Evolutionary conservation across 495 filamentous ascomycete genomes (phyloP), one percentile per base, ranked within the genome.

Genomic region (Daldinia bambusicola): DNA sequence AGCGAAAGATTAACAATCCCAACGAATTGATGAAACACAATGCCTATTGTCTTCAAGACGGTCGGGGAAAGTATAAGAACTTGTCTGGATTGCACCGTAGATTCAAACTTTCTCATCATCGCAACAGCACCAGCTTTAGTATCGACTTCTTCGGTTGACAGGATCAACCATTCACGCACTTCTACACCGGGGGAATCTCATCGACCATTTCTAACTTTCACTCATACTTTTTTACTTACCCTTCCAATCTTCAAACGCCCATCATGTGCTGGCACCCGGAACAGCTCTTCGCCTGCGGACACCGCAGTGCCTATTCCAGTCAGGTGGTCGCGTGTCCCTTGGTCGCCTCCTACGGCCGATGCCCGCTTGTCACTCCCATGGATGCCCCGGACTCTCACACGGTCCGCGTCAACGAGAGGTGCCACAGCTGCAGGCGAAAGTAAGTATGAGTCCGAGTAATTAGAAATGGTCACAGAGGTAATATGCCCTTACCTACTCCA

Each of bases 221-320:
- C 43, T 48, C 43, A 22, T 48, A 48, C 16, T 3, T 26, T 26
- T 37, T 45, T 45, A 48, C 20, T 53, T 52, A 52, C 22, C 48
- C 20, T 30, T 26, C 10, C 14, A 31, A 36, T 6, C 32, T 32
- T 18, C 9, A 40, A 18, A 14, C 26, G 32, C 68, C 59, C 65
- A 66, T 32, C 55, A 72, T 72, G 70, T 72, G 70, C 32, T 67
- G 50, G 34, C 65, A 61, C 9, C 70, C 70, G 1, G 61, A 72
- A 51, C 18, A 52, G 0, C 55, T 65, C 18, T 72, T 48, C 56
- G 14, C 18, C 51, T 72, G 70, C 30, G 55, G 34, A 14, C 40
- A 56, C 18, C 70, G 70, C 22, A 6, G 30, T 13, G 38, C 56
- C 37, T 72, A 64, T 12, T 63, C 64, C 22, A 72, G 65, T 30